These are phyloP conservation scores for Magnusiomyces sp. DNA, from an alignment of 1,139 yeast species.

Conservation along the genomic window DNA sequence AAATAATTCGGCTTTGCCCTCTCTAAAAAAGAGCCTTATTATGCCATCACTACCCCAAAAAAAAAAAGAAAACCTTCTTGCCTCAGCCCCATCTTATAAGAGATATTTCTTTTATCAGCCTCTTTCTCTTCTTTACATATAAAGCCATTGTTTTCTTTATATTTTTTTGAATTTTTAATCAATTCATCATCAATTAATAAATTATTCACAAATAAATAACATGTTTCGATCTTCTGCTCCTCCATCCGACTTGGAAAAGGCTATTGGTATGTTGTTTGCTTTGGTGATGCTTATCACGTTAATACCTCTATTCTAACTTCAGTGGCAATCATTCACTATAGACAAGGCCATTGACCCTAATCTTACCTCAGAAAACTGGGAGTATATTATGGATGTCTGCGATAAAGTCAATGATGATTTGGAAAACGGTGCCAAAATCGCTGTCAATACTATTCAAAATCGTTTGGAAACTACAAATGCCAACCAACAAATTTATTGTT, in stretches of 20 bases:
- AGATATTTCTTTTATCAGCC: no score
- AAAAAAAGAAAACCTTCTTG: no score
- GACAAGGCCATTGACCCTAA: constrained; percentile 76
- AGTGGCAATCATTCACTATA: constrained; percentile 16
- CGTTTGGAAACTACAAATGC: constrained; percentile 62
- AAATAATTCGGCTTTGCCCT: no score
- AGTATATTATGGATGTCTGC: constrained; percentile 69
- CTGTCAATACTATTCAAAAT: constrained; percentile 43
- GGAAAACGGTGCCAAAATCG: constrained; percentile 49
- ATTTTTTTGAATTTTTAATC: no score
- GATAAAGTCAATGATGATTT: constrained; percentile 71
- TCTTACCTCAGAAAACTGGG: constrained; percentile 83
- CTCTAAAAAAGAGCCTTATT: no score
- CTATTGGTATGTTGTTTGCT: constrained; percentile 15
- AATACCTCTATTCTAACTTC: not conserved
- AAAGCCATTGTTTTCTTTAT: no score
- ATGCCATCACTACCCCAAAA: no score
- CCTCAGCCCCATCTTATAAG: no score
- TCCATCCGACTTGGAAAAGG: constrained; percentile 18
- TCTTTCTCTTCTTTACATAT: no score
- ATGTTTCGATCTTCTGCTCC: constrained; percentile 23
- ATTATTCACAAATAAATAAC: no score
- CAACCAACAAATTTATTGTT: constrained; percentile 64
- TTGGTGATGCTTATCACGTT: not conserved
- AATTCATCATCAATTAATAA: no score